A percentile compares a stretch with the other conserved stretches of the same genome.
Conservation (phyloP, 2,329 filamentous ascomycete genomes). For the Apiospora malaysiana region DNA sequence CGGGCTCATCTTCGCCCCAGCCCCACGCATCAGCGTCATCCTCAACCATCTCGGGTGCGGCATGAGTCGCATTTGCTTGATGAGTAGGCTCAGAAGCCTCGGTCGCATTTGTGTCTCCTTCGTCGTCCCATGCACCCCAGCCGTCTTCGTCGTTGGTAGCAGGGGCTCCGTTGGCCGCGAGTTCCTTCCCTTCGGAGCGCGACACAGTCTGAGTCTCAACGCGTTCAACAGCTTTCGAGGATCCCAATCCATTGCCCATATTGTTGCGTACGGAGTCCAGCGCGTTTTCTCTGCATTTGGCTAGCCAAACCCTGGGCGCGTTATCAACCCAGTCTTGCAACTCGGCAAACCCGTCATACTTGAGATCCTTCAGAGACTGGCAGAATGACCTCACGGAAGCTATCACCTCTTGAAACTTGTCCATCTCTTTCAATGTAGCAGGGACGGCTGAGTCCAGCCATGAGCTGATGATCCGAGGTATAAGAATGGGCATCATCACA, state of each 20-base stretch:
- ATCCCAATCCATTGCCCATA: slow-evolving; percentile 70
- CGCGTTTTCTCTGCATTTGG: slow-evolving; percentile 79
- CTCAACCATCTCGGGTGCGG: slow-evolving; percentile 22
- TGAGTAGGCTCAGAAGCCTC: slow-evolving; percentile 38
- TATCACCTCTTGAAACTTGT: slow-evolving; percentile 74
- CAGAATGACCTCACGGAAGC: slow-evolving; percentile 69
- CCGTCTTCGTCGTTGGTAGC: slow-evolving; percentile 58
- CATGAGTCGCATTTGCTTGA: slow-evolving; percentile 44
- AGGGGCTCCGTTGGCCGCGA: slow-evolving; percentile 60
- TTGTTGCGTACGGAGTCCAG: slow-evolving; percentile 76
- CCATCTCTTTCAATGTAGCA: slow-evolving; percentile 72
- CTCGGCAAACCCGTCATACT: slow-evolving; percentile 67
- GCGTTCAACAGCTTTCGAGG: slow-evolving; percentile 75
- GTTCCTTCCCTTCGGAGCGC: slow-evolving; percentile 67
- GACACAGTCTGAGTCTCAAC: slow-evolving; percentile 84
- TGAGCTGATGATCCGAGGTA: slow-evolving; percentile 69
- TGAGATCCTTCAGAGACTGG: slow-evolving; percentile 62
- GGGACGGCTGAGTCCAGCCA: slow-evolving; percentile 84
- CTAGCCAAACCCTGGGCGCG: slow-evolving; percentile 84
- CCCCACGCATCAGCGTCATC: slow-evolving; percentile 74
- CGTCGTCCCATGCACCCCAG: slow-evolving; percentile 84
- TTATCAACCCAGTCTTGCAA: slow-evolving; percentile 81
- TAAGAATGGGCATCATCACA: slow-evolving; percentile 72
- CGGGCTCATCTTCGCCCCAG: slow-evolving; percentile 65
- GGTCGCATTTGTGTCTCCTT: slow-evolving; percentile 44